phyloP scores from a whole-genome alignment of 1,139 yeast genomes.

The Yamadazyma kanchanaburiensis region DNA sequence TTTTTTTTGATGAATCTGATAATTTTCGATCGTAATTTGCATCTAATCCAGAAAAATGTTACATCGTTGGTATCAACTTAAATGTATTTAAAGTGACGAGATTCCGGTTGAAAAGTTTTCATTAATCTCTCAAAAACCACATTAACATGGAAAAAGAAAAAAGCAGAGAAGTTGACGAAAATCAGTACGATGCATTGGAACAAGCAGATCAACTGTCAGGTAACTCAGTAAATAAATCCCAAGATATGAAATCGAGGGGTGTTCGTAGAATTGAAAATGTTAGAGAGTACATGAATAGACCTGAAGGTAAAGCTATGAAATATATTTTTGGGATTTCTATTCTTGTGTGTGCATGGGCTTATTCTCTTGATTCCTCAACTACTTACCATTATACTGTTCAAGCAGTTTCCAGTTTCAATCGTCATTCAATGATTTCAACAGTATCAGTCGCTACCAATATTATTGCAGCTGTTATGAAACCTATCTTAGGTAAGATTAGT shows the following conservation, averaged over 20 bases:
- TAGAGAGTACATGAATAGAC: slow-evolving; percentile 16
- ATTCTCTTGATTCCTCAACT: slow-evolving; percentile 34
- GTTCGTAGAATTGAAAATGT: slow-evolving; percentile 26
- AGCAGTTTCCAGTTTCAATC: slow-evolving; percentile 29
- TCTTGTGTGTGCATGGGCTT: slow-evolving; percentile 32
- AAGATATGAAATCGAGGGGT: slow-evolving; percentile 24
- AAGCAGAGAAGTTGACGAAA: too few species aligned
- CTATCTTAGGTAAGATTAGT: slow-evolving; percentile 28
- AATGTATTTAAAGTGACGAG: too few species aligned
- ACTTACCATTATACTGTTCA: slow-evolving; percentile 23
- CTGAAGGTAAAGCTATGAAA: slow-evolving; percentile 8
- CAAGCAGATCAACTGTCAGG: too few species aligned
- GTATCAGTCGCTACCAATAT: slow-evolving; percentile 22
- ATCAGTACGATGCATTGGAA: too few species aligned
- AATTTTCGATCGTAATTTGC: too few species aligned
- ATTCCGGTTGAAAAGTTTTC: too few species aligned
- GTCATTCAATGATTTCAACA: slow-evolving; percentile 31
- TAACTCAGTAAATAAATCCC: too few species aligned
- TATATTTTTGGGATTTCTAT: slow-evolving; percentile 16
- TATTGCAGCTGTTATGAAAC: slow-evolving; percentile 23
- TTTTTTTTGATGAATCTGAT: too few species aligned
- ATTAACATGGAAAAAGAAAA: too few species aligned
- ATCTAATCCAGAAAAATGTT: too few species aligned
- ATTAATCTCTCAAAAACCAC: too few species aligned
- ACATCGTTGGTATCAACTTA: too few species aligned